Base-by-base conservation (phyloP, 164 flowering plant species). In the Berberis vulgaris region DNA sequence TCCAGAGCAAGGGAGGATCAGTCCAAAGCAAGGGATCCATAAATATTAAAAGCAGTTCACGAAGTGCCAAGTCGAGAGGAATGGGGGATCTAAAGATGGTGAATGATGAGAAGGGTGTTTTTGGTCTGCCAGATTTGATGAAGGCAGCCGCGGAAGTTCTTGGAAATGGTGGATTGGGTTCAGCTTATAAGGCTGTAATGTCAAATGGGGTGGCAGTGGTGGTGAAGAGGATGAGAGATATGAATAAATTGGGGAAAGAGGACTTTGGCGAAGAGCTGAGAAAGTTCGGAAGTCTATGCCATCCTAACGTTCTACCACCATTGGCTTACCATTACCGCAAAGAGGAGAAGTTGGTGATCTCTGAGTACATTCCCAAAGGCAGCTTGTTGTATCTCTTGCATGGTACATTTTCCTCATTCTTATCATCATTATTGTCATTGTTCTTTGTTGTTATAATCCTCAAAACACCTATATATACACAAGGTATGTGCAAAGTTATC, bases 81-180 rank as follows among this genome's bases (percentile, higher is more conserved):
- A 40, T 40, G 9, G 60, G 60, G 1, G 95, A 88, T 57, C 70
- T 94, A 6, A 61, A 79, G 12, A 43, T 89, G 81, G 76, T 94
- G 52, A 87, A 89, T 40, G 80, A 78, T 0, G 87, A 84, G 43
- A 86, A 72, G 74, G 96, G 89, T 6, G 10, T 50, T 6, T 89
- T 89, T 67, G 87, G 93, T 57, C 43, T 91, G 79, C 70, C 80
- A 3, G 97, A 94, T 74, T 74, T 94, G 81, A 91, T 94, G 99
- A 91, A 87, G 80, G 96, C 97, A 0, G 87, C 96, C 0, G 99
- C 99, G 0, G 97, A 91, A 80, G 94, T 87, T 43, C 71, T 95
- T 3, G 97, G 96, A n/a, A 86, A 73, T 53, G 91, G 99, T 0
- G 78, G 81, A 10, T 50, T 91, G 67, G 97, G 97, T 2, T 89